Conservation (phyloP, 2,329 filamentous ascomycete species). For the Fusarium algeriense region DNA sequence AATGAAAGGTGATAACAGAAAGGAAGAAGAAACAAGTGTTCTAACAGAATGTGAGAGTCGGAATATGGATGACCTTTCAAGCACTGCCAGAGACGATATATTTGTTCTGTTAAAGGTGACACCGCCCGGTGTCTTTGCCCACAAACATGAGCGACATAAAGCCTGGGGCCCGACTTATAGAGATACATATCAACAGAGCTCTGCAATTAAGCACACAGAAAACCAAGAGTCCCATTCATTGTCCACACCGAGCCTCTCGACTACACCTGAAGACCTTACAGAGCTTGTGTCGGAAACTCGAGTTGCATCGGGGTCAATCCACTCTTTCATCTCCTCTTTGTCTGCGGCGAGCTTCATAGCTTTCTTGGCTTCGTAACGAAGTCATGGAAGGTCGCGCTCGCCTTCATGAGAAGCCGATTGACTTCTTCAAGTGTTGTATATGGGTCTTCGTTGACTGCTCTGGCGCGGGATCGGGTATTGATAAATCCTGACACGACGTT, state of each 20-base stretch:
- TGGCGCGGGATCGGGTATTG: too few relatives aligned
- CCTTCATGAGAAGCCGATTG: too few relatives aligned
- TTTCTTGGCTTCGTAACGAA: background rate
- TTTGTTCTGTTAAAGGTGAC: too few relatives aligned
- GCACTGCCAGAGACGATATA: background rate
- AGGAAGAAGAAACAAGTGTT: too few relatives aligned
- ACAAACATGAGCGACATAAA: background rate
- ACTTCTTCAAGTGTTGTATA: background rate
- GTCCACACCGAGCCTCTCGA: rapidly evolving
- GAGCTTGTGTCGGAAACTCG: background rate
- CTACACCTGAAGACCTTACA: background rate
- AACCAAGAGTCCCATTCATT: rapidly evolving
- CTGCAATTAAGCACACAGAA: too few relatives aligned
- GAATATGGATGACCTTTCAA: rapidly evolving
- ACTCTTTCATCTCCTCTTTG: too few relatives aligned
- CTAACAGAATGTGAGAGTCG: too few relatives aligned
- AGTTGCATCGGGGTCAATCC: background rate
- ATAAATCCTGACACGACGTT: background rate
- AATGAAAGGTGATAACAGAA: too few relatives aligned
- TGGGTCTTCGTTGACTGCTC: background rate
- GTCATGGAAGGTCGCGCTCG: background rate
- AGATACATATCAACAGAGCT: too few relatives aligned
- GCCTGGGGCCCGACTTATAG: background rate
- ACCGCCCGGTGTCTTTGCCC: too few relatives aligned
- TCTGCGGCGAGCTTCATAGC: rapidly evolving